Base-by-base conservation (phyloP, 2,329 filamentous ascomycete species). In the Microcyclosporella mali region DNA sequence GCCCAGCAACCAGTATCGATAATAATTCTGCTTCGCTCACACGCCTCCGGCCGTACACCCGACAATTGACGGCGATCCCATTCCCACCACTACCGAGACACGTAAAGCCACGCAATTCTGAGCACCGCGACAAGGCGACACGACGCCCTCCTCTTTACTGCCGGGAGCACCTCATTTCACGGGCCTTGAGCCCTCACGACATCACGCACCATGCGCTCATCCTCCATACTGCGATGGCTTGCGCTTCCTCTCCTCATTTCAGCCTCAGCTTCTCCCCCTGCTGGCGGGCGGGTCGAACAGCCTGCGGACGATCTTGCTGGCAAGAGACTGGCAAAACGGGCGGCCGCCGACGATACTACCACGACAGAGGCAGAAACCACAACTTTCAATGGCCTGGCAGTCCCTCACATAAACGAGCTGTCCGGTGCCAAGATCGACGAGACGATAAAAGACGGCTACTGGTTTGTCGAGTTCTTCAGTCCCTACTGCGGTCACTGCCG, bases 401-500 rank as follows among this genome's bases (percentile, higher is more conserved):
- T 88, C 29, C 83, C 84, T 28, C 78, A 81, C 3, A 66, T 85
- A 58, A 65, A 74, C 33, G 76, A 83, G 56, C 60, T 88, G 48
- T 76, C 72, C 2, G 72, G 74, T 19, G 65, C 72, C 33, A 81
- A 70, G 52, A 75, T 81, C 52, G 73, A 79, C 4, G 68, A 74
- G 28, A 73, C 78, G 51, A 64, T 77, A 34, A 75, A 75, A 49
- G 69, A 84, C 63, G 81, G 83, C 56, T 85, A 78, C 66, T 87
- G 82, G 83, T 56, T 71, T 21, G 70, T 75, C 40, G 72, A 75
- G 55, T 73, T 69, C 63, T 74, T 65, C 57, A 74, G 70, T 38
- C 72, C 72, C 10, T 66, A 66, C 49, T 75, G 72, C 66, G 75
- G 74, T 35, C 88, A 95, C 66, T 95, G 89, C 70, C 75, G 76